These are phyloP conservation scores for Russula lepida DNA, from an alignment of 768 basidiomycete species.

Conservation along the genomic window DNA sequence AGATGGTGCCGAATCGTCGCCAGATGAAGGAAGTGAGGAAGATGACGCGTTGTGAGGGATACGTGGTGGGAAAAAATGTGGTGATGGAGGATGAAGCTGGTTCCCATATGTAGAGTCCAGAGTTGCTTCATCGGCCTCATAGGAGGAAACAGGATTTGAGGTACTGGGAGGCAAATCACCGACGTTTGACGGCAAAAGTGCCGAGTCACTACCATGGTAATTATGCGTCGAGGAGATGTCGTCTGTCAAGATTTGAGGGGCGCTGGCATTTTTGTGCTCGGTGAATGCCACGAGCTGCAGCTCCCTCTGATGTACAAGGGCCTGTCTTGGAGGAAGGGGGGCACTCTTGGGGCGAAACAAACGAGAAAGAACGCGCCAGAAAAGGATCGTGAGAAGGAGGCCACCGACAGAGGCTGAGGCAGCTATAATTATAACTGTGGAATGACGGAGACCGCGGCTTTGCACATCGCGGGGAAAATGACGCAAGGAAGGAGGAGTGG, in stretches of 20 bases:
- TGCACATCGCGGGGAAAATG: constrained; percentile 1
- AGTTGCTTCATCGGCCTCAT: constrained; percentile 9
- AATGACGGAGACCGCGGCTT: constrained; percentile 9
- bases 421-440: constrained; percentile 43
- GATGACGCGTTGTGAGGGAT: not conserved
- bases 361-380: constrained; percentile 34
- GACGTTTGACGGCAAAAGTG: constrained; percentile 27
- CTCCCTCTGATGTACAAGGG: constrained; percentile 54
- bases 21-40: constrained; percentile 5
- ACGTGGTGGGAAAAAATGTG: not conserved
- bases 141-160: constrained; percentile 17
- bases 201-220: constrained; percentile 31
- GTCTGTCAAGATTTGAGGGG: constrained; percentile 23
- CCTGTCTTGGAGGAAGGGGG: constrained; percentile 58
- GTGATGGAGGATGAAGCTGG: constrained; percentile 2
- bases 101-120: not conserved
- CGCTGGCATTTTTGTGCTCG: constrained; percentile 22
- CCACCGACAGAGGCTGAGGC: constrained; percentile 38
- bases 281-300: constrained; percentile 39
- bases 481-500: not conserved
- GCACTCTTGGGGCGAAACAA: constrained; percentile 27
- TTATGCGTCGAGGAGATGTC: constrained; percentile 18
- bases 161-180: not conserved
- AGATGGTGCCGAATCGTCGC: not conserved
- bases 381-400: constrained; percentile 31